Conservation (phyloP, 1,284 basidiomycete genomes). For the Heterobasidion occidentale region DNA sequence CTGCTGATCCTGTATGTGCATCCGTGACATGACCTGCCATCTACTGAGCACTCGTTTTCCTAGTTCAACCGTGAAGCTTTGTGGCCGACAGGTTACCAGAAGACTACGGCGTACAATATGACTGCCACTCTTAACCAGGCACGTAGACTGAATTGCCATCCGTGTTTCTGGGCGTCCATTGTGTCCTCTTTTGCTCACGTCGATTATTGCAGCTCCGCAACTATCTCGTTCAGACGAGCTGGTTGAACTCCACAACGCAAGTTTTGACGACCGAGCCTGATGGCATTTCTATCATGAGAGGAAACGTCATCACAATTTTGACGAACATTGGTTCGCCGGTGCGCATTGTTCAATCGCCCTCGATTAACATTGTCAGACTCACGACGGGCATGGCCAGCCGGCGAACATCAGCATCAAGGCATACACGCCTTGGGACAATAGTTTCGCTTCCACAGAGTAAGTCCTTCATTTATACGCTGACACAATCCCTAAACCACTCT, state of each 20-base stretch:
- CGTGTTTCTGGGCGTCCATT: background rate
- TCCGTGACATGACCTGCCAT: background rate
- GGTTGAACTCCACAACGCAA: constrained; percentile 47
- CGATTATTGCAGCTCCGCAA: constrained; percentile 45
- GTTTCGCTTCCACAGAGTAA: constrained; percentile 47
- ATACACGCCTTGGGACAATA: constrained; percentile 40
- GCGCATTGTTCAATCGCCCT: constrained; percentile 14
- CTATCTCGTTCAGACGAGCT: constrained; percentile 55
- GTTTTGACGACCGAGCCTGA: constrained; percentile 50
- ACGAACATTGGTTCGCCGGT: constrained; percentile 77
- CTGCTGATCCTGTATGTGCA: constrained; percentile 47
- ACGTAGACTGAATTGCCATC: background rate
- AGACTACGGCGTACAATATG: constrained; percentile 52
- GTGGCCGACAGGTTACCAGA: constrained; percentile 65
- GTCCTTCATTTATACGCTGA: constrained; percentile 13
- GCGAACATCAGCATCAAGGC: constrained; percentile 46
- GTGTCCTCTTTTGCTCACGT: background rate
- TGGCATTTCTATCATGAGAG: constrained; percentile 68
- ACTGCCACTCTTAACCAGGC: constrained; percentile 61
- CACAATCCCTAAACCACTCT: background rate
- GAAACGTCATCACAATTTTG: constrained; percentile 57
- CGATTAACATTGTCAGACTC: constrained; percentile 1
- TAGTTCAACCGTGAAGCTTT: constrained; percentile 71
- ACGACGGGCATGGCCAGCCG: constrained; percentile 28
- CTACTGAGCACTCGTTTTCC: background rate